These are phyloP conservation scores for Myriosclerotinia curreyana DNA, from an alignment of 2,329 filamentous ascomycete genomes.

Conservation along the genomic window DNA sequence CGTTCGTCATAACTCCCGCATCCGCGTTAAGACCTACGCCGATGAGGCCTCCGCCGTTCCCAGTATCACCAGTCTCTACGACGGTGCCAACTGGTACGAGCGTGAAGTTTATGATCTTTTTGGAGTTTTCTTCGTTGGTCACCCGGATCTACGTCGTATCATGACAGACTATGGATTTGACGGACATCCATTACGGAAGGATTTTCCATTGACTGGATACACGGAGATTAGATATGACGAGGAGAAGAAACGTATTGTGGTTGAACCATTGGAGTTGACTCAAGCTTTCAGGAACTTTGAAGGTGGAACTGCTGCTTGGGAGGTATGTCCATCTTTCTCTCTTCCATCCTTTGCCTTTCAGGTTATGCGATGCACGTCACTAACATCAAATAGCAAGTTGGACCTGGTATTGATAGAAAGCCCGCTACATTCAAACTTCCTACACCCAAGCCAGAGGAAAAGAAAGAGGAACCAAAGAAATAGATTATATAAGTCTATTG, in stretches of 20 bases:
- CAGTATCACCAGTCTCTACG: slow-evolving; percentile 79
- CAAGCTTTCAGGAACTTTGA: slow-evolving; percentile 99
- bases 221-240: slow-evolving; percentile 98
- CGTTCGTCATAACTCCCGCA: slow-evolving; percentile 92
- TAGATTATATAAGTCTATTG: slow-evolving; percentile 45
- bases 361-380: background rate
- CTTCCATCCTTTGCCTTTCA: slow-evolving; percentile 32
- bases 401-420: slow-evolving; percentile 70
- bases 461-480: slow-evolving; percentile 90
- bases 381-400: slow-evolving; percentile 58
- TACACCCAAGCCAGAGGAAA: slow-evolving; percentile 90
- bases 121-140: slow-evolving; percentile 92
- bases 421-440: slow-evolving; percentile 92
- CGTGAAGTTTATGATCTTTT: slow-evolving; percentile 97
- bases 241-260: slow-evolving; percentile 99
- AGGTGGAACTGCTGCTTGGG: slow-evolving; percentile 73
- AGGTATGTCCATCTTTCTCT: slow-evolving; percentile 51
- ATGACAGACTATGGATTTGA: slow-evolving; percentile 99
- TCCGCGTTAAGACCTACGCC: slow-evolving; percentile 97
- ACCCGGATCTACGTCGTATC: slow-evolving; percentile 93
- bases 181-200: slow-evolving; percentile 93
- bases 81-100: slow-evolving; percentile 98
- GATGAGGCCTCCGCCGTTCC: slow-evolving; percentile 94
- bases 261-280: slow-evolving; percentile 94
- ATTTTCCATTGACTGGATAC: slow-evolving; percentile 97